A percentile compares a stretch with the other conserved stretches of the same genome.
Conservation (phyloP, 192 early-diverging fungal genomes). For the Mortierella alpina region DNA sequence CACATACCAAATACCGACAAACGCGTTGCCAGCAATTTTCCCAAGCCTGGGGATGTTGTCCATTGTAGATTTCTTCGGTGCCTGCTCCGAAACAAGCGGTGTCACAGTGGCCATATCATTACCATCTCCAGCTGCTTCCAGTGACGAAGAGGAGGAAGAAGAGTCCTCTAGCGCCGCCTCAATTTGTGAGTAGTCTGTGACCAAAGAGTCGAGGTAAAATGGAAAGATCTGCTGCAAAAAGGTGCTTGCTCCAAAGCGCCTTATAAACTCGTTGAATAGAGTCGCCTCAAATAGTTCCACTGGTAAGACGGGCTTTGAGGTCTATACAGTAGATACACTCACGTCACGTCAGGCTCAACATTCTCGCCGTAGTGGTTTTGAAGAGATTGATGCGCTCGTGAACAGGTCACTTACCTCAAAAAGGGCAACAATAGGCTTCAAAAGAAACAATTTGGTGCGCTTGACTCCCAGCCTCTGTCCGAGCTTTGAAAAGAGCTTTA, state of each 20-base stretch:
- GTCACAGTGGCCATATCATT: neutral
- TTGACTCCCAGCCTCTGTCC: slow-evolving; percentile 62
- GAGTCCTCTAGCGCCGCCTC: slow-evolving; percentile 27
- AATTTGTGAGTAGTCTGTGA: slow-evolving; percentile 48
- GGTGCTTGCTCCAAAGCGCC: slow-evolving; percentile 59
- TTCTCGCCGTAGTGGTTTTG: neutral
- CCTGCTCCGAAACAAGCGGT: slow-evolving; percentile 4
- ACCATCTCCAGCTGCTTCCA: neutral
- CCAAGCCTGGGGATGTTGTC: slow-evolving; percentile 26
- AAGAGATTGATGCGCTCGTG: neutral
- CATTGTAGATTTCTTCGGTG: slow-evolving; percentile 3
- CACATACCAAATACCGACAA: slow-evolving; percentile 64
- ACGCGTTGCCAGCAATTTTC: slow-evolving; percentile 57
- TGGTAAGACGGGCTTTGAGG: slow-evolving; percentile 59
- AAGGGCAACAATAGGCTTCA: slow-evolving; percentile 69
- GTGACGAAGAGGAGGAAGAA: slow-evolving; percentile 16
- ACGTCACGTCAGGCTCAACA: neutral
- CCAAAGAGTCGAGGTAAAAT: slow-evolving; percentile 65
- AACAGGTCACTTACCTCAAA: slow-evolving; percentile 60
- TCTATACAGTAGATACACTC: slow-evolving; percentile 37
- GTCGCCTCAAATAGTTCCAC: slow-evolving; percentile 51
- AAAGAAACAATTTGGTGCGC: slow-evolving; percentile 55
- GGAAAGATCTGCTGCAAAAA: slow-evolving; percentile 69
- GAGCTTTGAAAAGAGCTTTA: slow-evolving; percentile 65
- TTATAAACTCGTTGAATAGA: slow-evolving; percentile 58